Evolutionary conservation across 768 basidiomycete species (phyloP).

Genomic region (Daedalea quercina): DNA sequence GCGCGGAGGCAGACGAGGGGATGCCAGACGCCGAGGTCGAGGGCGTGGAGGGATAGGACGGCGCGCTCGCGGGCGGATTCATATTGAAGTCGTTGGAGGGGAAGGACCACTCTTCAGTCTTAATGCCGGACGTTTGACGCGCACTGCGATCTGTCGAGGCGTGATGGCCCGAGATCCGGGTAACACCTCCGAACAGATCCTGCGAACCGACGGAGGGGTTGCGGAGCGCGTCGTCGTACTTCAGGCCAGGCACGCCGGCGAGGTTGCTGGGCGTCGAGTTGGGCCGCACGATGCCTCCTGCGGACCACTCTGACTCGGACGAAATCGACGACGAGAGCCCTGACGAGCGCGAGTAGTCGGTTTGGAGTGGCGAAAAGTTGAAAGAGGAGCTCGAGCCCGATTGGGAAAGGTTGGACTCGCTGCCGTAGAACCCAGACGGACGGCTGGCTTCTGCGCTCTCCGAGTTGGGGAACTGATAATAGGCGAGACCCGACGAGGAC

Average conservation of each 20-base stretch:
- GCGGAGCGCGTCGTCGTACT: slow-evolving; percentile 67
- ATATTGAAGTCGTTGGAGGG: slow-evolving; percentile 43
- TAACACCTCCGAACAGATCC: slow-evolving; percentile 59
- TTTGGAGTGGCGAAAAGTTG: slow-evolving; percentile 31
- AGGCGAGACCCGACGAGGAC: slow-evolving; percentile 30
- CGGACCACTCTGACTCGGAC: slow-evolving; percentile 11
- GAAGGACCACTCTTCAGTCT: slow-evolving; percentile 65
- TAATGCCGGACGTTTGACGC: slow-evolving; percentile 18
- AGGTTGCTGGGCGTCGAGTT: slow-evolving; percentile 58
- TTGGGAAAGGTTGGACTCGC: slow-evolving; percentile 43
- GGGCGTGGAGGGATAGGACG: slow-evolving; percentile 25
- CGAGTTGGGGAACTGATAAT: slow-evolving; percentile 51
- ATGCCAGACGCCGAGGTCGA: slow-evolving; percentile 30
- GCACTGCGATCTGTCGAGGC: slow-evolving; percentile 46
- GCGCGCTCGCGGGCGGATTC: slow-evolving; percentile 2
- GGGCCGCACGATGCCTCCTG: slow-evolving; percentile 53
- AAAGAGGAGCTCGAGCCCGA: slow-evolving; percentile 42
- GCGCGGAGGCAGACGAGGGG: slow-evolving; percentile 25
- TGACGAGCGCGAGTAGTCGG: slow-evolving; percentile 27
- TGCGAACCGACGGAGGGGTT: slow-evolving; percentile 58
- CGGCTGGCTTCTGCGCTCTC: slow-evolving; percentile 42
- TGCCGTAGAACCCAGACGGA: slow-evolving; percentile 32
- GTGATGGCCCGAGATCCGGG: slow-evolving; percentile 67
- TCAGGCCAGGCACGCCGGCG: slow-evolving; percentile 34
- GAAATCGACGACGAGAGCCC: slow-evolving; percentile 30